Percentiles rank a stretch among this genome's conserved stretches.
Evolutionary conservation across 352 stramenopile species (phyloP).

Genomic region (Phytophthora nicotianae): DNA sequence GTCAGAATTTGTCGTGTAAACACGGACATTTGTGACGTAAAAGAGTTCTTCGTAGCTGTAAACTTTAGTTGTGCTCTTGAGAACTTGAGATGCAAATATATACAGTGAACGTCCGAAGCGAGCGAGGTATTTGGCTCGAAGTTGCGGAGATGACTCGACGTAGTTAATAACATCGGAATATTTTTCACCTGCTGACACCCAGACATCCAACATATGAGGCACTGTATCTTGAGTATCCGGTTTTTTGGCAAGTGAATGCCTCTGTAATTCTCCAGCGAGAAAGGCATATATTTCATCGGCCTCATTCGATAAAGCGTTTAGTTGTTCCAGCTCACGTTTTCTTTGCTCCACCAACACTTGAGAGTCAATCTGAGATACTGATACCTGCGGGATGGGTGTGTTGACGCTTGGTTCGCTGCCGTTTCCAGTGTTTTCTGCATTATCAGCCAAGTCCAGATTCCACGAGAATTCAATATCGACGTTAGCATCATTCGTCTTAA

Average conservation of each 20-base stretch:
- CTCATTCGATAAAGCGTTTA: constrained; percentile 44
- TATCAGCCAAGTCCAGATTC: constrained; percentile 23
- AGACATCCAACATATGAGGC: constrained; percentile 69
- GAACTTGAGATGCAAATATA: constrained; percentile 65
- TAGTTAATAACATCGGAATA: constrained; percentile 61
- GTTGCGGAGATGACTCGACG: constrained; percentile 30
- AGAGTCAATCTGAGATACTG: constrained; percentile 14
- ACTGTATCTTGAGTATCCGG: constrained; percentile 42
- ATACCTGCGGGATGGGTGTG: constrained; percentile 11
- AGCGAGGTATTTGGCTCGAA: constrained; percentile 41
- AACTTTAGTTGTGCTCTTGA: constrained; percentile 61
- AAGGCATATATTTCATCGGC: constrained; percentile 72
- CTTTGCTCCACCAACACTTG: constrained; percentile 9
- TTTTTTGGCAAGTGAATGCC: constrained; percentile 33
- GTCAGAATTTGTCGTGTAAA: constrained; percentile 41
- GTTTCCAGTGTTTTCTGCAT: constrained; percentile 8
- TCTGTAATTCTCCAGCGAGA: constrained; percentile 50
- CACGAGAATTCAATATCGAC: constrained; percentile 29
- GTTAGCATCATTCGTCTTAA: constrained; percentile 10
- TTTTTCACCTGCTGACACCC: constrained; percentile 69
- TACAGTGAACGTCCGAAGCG: constrained; percentile 67
- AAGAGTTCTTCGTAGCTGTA: constrained; percentile 70
- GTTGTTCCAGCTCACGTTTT: constrained; percentile 24
- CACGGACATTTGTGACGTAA: constrained; percentile 57
- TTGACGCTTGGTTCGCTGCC: constrained; percentile 23